A percentile compares a stretch with the other conserved stretches of the same genome.
Evolutionary conservation across 129 eudicot genomes (phyloP).

Genomic region (Scalesia atractyloides): DNA sequence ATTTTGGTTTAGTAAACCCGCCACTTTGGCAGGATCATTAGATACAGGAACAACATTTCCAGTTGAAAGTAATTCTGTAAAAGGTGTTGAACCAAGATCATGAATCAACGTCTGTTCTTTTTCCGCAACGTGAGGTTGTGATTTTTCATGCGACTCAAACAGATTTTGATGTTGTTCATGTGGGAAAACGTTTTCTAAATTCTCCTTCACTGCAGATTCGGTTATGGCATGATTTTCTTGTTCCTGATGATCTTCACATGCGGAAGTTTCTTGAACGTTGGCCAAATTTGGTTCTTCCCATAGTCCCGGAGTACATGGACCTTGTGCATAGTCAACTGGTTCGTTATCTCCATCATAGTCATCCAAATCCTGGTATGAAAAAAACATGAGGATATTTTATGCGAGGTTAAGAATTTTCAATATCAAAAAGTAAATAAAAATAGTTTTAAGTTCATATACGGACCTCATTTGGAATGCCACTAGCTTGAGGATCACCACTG

Average conservation of each 20-base stretch:
- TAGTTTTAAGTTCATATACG: conserved; percentile 1
- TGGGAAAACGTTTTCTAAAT: conserved; percentile 37
- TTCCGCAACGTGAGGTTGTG: conserved; percentile 25
- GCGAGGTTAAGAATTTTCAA: neutral
- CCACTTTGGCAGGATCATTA: conserved; percentile 25
- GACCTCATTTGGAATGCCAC: conserved; percentile 35
- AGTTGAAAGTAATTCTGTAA: conserved; percentile 25
- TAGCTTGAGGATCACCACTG: conserved; percentile 68
- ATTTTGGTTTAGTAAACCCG: conserved; percentile 24
- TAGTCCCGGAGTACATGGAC: conserved; percentile 91
- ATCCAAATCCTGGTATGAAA: conserved; percentile 33
- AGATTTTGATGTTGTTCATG: conserved; percentile 34
- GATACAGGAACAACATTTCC: conserved; percentile 27
- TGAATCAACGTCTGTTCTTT: conserved; percentile 22
- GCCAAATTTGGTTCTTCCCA: conserved; percentile 81
- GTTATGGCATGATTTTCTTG: conserved; percentile 50
- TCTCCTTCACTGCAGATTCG: conserved; percentile 48
- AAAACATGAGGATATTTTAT: neutral
- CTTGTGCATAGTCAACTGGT: conserved; percentile 74
- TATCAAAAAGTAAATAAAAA: conserved; percentile 6
- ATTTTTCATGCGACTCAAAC: conserved; percentile 34
- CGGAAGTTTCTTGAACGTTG: conserved; percentile 70
- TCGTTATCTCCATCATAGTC: conserved; percentile 45
- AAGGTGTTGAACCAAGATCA: conserved; percentile 31
- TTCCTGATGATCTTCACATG: conserved; percentile 75